Conservation (phyloP, 352 stramenopile species). For the Phytophthora parvispora region DNA sequence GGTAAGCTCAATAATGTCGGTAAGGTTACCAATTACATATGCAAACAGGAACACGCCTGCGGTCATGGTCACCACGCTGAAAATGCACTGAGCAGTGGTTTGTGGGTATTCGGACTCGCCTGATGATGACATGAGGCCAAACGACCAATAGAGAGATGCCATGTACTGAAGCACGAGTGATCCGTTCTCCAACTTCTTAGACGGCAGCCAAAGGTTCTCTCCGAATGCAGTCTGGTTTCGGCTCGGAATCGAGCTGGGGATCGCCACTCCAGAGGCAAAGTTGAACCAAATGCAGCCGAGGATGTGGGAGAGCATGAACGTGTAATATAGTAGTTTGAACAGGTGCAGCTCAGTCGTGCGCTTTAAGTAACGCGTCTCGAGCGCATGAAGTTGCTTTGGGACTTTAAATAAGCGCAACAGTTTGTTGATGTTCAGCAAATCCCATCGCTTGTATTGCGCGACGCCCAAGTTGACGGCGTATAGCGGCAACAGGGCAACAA, state of each 20-base stretch:
- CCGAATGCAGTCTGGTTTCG: background rate
- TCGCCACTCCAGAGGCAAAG: background rate
- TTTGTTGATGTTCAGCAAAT: background rate
- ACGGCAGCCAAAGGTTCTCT: background rate
- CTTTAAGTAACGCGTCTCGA: background rate
- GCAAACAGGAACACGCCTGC: slow-evolving; percentile 50
- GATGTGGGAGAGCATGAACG: background rate
- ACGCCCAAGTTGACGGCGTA: background rate
- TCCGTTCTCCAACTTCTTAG: slow-evolving; percentile 16
- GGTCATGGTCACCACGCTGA: slow-evolving; percentile 49
- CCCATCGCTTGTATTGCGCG: background rate
- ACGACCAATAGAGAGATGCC: slow-evolving; percentile 55
- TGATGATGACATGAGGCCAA: slow-evolving; percentile 58
- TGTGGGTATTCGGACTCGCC: slow-evolving; percentile 43
- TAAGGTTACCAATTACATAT: slow-evolving; percentile 62
- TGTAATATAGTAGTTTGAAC: slow-evolving; percentile 1
- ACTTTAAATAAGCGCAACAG: background rate
- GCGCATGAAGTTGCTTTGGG: background rate
- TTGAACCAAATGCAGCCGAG: background rate
- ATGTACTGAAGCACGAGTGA: slow-evolving; percentile 40
- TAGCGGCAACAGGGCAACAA: background rate
- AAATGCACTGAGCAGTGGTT: slow-evolving; percentile 45
- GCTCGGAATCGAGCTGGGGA: background rate
- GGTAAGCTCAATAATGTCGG: slow-evolving; percentile 58
- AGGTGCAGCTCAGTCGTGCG: background rate